Evolutionary conservation across 75 land plant genomes (phyloP).

Genomic region (Chamaecyparis obtusa): DNA sequence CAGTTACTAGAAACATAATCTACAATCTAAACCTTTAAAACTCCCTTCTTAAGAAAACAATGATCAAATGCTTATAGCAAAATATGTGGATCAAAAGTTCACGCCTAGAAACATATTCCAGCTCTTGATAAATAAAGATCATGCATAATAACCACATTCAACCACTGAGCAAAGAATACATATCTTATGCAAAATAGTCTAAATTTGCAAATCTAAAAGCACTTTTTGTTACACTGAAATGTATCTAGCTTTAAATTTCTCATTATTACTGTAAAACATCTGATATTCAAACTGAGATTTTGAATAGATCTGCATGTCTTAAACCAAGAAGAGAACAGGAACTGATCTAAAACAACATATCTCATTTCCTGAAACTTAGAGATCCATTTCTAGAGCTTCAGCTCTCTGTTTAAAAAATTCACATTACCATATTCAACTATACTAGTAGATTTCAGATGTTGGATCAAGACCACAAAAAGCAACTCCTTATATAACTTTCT

Average conservation of each 20-base stretch:
- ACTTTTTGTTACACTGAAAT: background rate
- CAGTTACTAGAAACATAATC: background rate
- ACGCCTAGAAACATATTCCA: background rate
- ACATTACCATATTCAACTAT: too few relatives aligned
- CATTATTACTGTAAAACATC: background rate
- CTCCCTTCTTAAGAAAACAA: background rate
- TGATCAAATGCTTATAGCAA: background rate
- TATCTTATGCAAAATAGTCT: background rate
- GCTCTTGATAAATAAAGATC: background rate
- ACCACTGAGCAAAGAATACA: background rate
- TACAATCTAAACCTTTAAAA: background rate
- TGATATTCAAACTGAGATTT: background rate
- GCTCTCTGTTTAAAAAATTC: too few relatives aligned
- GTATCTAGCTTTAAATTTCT: background rate
- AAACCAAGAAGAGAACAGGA: too few relatives aligned
- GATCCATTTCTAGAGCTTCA: background rate
- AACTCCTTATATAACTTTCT: background rate
- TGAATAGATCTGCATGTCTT: background rate
- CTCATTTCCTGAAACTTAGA: background rate
- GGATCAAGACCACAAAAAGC: background rate
- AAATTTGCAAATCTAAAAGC: background rate
- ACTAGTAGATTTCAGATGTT: background rate
- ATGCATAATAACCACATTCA: background rate
- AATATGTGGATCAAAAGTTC: background rate
- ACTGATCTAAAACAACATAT: background rate